Base-by-base conservation (phyloP, 2,329 filamentous ascomycete species). In the Curvularia eragrostidis region DNA sequence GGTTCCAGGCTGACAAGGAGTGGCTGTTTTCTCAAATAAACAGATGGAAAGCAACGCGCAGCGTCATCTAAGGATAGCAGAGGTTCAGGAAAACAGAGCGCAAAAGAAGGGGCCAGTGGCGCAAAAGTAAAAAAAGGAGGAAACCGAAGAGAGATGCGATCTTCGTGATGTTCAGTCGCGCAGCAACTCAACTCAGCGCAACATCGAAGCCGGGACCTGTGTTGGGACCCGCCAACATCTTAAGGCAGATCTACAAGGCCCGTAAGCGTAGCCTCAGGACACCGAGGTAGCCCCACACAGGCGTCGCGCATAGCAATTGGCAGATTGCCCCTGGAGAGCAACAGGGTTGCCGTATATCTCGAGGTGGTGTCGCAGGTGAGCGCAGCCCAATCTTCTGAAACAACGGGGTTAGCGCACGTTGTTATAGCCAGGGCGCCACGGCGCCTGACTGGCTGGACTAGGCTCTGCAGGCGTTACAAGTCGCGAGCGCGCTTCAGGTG, bases 1-100 rank as follows among this genome's bases (percentile, higher is more conserved):
- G 68, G 69, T 67, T 52, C 67, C 64, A 61, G 70, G 66, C 69
- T 67, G 71, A 72, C 68, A 74, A 74, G 67, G 70, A 70, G 65
- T 34, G 59, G 54, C 32, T 54, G 26, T 48, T 8, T 21, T 43
- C 30, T 53, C 53, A 52, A 65, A 66, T 56, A 44, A 59, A 59
- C 53, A 52, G 61, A 48, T 58, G 46, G 39, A 61, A 52, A 58
- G 54, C 52, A 53, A 67, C 72, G 71, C 70, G 57, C 71, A 73
- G 72, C 71, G 70, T 61, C 61, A 54, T 46, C 50, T 51, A 54
- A 64, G 62, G 65, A 52, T 13, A 43, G 26, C 23, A 13, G 23
- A 13, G 48, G 43, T 15, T 5, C 1, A 5, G 39, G 36, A n/a
- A 39, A 41, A 21, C 3, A 21, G 50, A 60, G 28, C 7, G 8